Percentiles rank a stretch among this genome's conserved stretches.
These are phyloP conservation scores for Nannochloropsis oceanica DNA, from an alignment of 108 stramenopile genomes.

Conservation along the genomic window DNA sequence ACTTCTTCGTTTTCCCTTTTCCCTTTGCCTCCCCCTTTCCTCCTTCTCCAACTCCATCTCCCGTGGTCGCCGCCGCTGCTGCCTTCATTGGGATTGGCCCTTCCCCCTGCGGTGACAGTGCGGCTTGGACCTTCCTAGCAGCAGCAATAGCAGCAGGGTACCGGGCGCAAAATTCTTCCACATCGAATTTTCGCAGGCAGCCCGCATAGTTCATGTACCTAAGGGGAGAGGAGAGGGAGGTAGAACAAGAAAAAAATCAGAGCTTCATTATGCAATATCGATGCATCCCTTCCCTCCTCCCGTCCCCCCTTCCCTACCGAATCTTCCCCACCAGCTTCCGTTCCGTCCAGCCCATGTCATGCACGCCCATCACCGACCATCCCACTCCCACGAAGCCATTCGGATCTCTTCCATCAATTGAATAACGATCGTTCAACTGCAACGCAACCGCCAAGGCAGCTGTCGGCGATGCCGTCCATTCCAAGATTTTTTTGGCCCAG, in stretches of 20 bases:
- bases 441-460: slow-evolving; percentile 48
- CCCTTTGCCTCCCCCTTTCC: background rate
- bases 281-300: background rate
- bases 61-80: background rate
- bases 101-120: background rate
- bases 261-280: no score
- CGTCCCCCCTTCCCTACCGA: slow-evolving; percentile 8
- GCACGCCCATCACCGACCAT: slow-evolving; percentile 90
- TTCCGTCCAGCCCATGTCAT: slow-evolving; percentile 90
- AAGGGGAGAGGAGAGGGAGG: background rate
- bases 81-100: background rate
- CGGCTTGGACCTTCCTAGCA: background rate
- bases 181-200: slow-evolving; percentile 84
- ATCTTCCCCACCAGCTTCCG: slow-evolving; percentile 89
- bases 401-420: slow-evolving; percentile 87
- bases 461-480: slow-evolving; percentile 77
- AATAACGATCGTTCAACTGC: slow-evolving; percentile 83
- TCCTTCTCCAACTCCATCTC: background rate
- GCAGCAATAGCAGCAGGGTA: slow-evolving; percentile 26
- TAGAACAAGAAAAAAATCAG: background rate
- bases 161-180: slow-evolving; percentile 54
- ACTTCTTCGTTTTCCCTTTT: background rate
- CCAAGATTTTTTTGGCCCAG: slow-evolving; percentile 99
- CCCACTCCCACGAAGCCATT: slow-evolving; percentile 94
- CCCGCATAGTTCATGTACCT: slow-evolving; percentile 90